Percentiles rank a stretch among this genome's conserved stretches.
Conservation (phyloP, 257 asterid genomes). For the Nicotiana tabacum region DNA sequence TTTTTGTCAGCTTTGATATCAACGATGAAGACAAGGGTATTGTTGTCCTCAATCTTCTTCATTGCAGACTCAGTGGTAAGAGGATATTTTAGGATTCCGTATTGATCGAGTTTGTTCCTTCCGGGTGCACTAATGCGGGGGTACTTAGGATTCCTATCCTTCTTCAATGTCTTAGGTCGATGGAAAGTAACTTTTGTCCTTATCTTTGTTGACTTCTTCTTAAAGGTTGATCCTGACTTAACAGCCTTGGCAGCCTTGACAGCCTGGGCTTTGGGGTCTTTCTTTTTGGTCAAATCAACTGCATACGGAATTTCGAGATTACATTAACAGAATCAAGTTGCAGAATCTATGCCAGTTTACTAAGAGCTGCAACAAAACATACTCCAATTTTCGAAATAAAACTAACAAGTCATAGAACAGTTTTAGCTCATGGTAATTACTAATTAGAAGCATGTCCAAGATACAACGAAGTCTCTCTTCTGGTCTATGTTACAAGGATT, state of each 20-base stretch:
- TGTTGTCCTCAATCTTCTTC: conserved; percentile 40
- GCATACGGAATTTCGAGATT: not conserved
- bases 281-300: conserved; percentile 36
- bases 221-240: conserved; percentile 35
- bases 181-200: conserved; percentile 51
- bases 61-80: conserved; percentile 12
- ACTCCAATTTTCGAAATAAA: not conserved
- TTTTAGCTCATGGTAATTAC: not conserved
- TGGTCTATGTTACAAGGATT: too few relatives aligned
- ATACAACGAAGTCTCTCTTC: not conserved
- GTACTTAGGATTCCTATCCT: conserved; percentile 25
- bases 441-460: not conserved
- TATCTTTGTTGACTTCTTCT: conserved; percentile 44
- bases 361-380: not conserved
- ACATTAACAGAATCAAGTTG: not conserved
- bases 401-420: not conserved
- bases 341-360: not conserved
- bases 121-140: conserved; percentile 50
- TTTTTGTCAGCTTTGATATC: conserved; percentile 25
- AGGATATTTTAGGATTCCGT: conserved; percentile 42
- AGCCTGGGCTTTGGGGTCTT: conserved; percentile 55
- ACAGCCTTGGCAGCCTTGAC: conserved; percentile 14
- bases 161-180: conserved; percentile 46
- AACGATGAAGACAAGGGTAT: conserved; percentile 47
- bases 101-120: conserved; percentile 47